Conservation (phyloP, 345 rosid genomes). For the Acer saccharum region DNA sequence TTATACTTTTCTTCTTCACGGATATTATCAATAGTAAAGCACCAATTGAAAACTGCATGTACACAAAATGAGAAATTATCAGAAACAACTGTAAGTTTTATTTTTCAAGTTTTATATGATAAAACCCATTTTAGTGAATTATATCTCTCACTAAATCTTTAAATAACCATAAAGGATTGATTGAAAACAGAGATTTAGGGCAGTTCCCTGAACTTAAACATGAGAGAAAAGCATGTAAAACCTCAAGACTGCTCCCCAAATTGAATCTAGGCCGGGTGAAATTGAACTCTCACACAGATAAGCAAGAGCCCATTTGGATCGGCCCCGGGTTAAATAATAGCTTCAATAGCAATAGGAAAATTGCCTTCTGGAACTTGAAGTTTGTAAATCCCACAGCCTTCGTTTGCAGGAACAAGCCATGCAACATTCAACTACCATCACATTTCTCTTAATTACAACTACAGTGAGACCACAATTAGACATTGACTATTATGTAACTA, state of each 20-base stretch:
- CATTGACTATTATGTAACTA: background rate
- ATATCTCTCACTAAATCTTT: background rate
- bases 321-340: background rate
- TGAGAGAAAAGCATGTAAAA: background rate
- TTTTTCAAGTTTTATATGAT: background rate
- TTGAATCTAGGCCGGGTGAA: constrained; percentile 6
- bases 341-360: background rate
- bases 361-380: background rate
- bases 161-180: background rate
- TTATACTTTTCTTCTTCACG: constrained; percentile 67
- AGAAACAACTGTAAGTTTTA: constrained; percentile 6
- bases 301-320: background rate
- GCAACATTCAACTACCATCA: background rate
- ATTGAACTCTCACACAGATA: constrained; percentile 4
- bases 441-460: too few relatives aligned
- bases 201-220: constrained; percentile 8
- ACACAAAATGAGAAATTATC: constrained; percentile 19
- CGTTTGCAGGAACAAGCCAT: background rate
- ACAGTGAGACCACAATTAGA: too few relatives aligned
- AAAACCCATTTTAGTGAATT: background rate
- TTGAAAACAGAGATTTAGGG: background rate
- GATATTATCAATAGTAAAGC: constrained; percentile 64
- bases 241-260: background rate
- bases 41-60: constrained; percentile 79
- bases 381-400: background rate